phyloP scores from a whole-genome alignment of 352 stramenopile species.

The Globisporangium cylindrosporum region DNA sequence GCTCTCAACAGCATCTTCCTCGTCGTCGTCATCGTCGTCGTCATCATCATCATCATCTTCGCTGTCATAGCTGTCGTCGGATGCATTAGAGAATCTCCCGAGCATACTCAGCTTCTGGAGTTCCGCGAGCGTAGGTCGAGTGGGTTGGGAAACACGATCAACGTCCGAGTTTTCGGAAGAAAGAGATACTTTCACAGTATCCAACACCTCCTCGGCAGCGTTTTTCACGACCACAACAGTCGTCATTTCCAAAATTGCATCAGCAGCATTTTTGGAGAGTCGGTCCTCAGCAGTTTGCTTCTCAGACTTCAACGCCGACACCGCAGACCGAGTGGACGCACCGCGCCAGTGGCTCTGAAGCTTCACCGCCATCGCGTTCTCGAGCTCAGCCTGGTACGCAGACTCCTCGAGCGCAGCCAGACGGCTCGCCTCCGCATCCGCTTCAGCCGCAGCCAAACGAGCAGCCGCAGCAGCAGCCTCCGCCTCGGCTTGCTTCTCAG shows the following conservation, averaged over 20 bases:
- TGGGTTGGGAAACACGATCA: not conserved
- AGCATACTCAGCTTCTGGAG: conserved; percentile 20
- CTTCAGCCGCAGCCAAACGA: too few relatives aligned
- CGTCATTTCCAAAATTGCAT: too few relatives aligned
- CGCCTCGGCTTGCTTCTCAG: conserved; percentile 6
- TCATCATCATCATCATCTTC: conserved; percentile 15
- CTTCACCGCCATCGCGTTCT: conserved; percentile 20
- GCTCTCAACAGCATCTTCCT: not conserved
- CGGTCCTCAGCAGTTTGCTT: not conserved
- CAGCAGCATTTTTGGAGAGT: not conserved
- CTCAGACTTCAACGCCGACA: conserved; percentile 8
- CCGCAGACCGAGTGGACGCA: conserved; percentile 15
- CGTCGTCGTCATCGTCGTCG: conserved; percentile 9
- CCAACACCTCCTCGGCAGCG: not conserved
- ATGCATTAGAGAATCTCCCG: conserved; percentile 14
- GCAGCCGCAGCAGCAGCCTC: too few relatives aligned
- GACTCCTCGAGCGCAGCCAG: too few relatives aligned
- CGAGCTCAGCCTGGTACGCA: conserved; percentile 11
- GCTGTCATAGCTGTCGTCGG: conserved; percentile 16
- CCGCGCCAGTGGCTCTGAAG: conserved; percentile 24
- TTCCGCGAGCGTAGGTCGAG: conserved; percentile 18
- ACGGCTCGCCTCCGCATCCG: too few relatives aligned
- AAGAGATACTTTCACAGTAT: not conserved
- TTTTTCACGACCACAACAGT: not conserved
- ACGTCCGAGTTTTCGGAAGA: not conserved